Percentiles rank a stretch among this genome's conserved stretches.
phyloP scores from a whole-genome alignment of 75 land plant genomes.

The Picea sitchensis region DNA sequence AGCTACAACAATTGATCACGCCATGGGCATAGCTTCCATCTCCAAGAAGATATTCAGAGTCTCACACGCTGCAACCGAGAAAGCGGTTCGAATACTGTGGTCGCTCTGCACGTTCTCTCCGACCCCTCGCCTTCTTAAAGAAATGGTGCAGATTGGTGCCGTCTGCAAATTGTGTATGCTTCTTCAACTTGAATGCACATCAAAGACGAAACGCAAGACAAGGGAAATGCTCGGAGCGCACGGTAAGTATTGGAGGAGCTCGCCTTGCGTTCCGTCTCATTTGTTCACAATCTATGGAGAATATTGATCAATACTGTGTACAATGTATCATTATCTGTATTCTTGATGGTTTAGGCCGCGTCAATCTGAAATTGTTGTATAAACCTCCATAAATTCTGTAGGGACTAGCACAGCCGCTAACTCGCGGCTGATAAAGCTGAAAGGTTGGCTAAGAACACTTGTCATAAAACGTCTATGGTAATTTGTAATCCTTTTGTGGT shows the following conservation, averaged over 20 bases:
- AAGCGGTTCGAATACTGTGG: constrained; percentile 11
- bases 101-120: constrained; percentile 27
- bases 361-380: no score
- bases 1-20: constrained; percentile 21
- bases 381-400: no score
- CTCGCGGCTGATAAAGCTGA: no score
- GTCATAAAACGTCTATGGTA: no score
- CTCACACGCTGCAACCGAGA: constrained; percentile 10
- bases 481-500: no score
- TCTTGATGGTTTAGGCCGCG: no score
- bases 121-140: constrained; percentile 17
- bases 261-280: constrained; percentile 23
- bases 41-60: constrained; percentile 18
- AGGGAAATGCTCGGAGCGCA: constrained; percentile 32
- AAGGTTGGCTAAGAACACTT: no score
- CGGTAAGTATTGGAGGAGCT: constrained; percentile 30
- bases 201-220: constrained; percentile 38
- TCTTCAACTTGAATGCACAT: constrained; percentile 23
- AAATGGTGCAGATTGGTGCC: constrained; percentile 42
- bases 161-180: constrained; percentile 46
- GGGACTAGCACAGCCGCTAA: no score
- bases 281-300: constrained; percentile 13
- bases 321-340: no score
- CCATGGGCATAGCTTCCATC: constrained; percentile 20
- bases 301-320: no score